Conservation (phyloP, 345 rosid species). For the Pistacia integerrima region DNA sequence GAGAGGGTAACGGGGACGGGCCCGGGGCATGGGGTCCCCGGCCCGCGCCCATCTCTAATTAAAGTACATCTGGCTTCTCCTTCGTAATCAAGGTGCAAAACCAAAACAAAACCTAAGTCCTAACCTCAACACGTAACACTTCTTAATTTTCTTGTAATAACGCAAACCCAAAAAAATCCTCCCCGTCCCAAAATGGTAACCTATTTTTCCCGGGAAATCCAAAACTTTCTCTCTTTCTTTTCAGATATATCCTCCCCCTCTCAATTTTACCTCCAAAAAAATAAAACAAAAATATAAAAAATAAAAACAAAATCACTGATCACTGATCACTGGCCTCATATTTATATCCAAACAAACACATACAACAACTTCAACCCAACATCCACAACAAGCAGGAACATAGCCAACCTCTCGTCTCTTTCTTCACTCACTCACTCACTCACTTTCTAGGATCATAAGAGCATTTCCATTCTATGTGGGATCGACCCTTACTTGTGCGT, state of each 20-base stretch:
- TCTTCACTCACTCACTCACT: constrained; percentile 9
- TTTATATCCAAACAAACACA: constrained; percentile 68
- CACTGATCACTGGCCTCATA: constrained; percentile 33
- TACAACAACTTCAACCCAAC: constrained; percentile 31
- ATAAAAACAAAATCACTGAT: background rate
- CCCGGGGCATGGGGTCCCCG: no score
- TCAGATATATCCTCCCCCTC: background rate
- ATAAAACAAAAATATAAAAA: background rate
- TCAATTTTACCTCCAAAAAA: background rate
- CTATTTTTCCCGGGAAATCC: constrained; percentile 57
- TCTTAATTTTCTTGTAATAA: background rate
- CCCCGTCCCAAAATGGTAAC: constrained; percentile 27
- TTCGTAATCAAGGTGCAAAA: background rate
- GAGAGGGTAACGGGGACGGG: no score
- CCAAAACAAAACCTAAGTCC: background rate
- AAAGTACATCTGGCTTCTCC: background rate
- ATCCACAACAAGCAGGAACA: constrained; percentile 8
- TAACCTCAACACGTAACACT: background rate
- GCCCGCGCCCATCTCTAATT: no score
- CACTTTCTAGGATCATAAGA: no score
- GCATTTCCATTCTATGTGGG: no score
- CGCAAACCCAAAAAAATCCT: background rate
- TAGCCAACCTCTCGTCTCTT: constrained; percentile 17
- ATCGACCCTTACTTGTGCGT: no score
- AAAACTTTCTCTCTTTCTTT: background rate